These are phyloP conservation scores for Coemansia sp. DNA, from an alignment of 371 early-diverging fungal species.

Conservation along the genomic window DNA sequence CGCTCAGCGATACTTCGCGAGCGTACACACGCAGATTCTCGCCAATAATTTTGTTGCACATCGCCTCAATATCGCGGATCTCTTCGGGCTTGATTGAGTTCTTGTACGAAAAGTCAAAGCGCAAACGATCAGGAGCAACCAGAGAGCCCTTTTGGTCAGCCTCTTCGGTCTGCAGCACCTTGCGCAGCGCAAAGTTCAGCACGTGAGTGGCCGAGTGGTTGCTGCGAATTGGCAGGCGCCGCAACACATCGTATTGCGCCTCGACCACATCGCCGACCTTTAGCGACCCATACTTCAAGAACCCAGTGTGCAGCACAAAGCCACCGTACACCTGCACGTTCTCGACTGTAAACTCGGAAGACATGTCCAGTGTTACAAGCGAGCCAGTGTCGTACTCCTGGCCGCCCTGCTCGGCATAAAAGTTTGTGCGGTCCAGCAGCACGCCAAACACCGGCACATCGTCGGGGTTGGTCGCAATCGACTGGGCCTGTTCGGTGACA, in stretches of 20 bases:
- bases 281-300: constrained; percentile 83
- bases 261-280: constrained; percentile 70
- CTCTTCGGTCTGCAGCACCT: constrained; percentile 67
- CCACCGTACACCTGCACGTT: constrained; percentile 96
- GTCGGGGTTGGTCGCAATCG: constrained; percentile 29
- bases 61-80: constrained; percentile 78
- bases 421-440: constrained; percentile 96
- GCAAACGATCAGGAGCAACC: constrained; percentile 94
- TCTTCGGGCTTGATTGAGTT: constrained; percentile 77
- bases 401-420: constrained; percentile 99
- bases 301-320: constrained; percentile 97
- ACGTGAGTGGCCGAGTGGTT: constrained; percentile 99
- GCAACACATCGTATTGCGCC: constrained; percentile 81
- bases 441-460: constrained; percentile 67
- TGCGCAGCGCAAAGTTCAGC: constrained; percentile 93
- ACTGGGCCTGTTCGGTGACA: constrained; percentile 20
- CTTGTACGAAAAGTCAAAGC: constrained; percentile 96
- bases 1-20: constrained; percentile 80
- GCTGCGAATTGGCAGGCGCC: constrained; percentile 88
- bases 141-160: constrained; percentile 98
- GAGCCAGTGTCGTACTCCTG: constrained; percentile 98
- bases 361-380: constrained; percentile 77
- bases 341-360: constrained; percentile 88
- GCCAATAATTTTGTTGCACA: constrained; percentile 78
- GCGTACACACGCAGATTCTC: constrained; percentile 76